Evolutionary conservation across 306 rosid genomes (phyloP).

Genomic region (Prunus padus): DNA sequence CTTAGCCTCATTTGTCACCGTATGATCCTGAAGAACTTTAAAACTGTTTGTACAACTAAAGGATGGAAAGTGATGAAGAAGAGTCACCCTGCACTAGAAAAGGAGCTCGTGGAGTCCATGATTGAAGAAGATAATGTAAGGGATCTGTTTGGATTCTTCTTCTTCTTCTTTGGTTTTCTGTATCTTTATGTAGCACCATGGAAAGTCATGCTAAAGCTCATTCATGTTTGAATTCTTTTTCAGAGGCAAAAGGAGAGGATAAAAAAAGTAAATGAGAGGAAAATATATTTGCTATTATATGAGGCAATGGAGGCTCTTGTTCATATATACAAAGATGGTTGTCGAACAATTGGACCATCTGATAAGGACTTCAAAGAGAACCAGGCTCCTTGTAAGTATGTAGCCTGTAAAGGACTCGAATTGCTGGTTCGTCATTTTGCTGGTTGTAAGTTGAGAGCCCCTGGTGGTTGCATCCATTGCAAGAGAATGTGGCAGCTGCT

Average conservation of each 20-base stretch:
- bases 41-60: conserved; percentile 55
- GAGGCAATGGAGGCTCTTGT: conserved; percentile 99
- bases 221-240: conserved; percentile 19
- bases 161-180: neutral
- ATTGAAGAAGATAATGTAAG: conserved; percentile 67
- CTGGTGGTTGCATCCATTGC: conserved; percentile 86
- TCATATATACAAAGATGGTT: conserved; percentile 91
- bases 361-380: conserved; percentile 72
- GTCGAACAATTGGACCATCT: conserved; percentile 81
- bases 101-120: conserved; percentile 46
- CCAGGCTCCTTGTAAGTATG: conserved; percentile 65
- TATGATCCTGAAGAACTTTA: conserved; percentile 48
- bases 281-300: conserved; percentile 60
- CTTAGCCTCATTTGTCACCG: conserved; percentile 82
- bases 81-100: conserved; percentile 75
- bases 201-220: conserved; percentile 3
- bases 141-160: neutral
- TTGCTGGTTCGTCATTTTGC: conserved; percentile 91
- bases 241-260: conserved; percentile 62
- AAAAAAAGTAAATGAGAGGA: conserved; percentile 57
- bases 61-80: conserved; percentile 78
- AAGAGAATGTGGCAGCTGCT: conserved; percentile 97
- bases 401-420: conserved; percentile 82
- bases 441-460: conserved; percentile 76
- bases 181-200: neutral